A percentile compares a stretch with the other conserved stretches of the same genome.
Evolutionary conservation across 2,329 filamentous ascomycete genomes (phyloP).

Genomic region (Neoscytalidium dimidiatum): DNA sequence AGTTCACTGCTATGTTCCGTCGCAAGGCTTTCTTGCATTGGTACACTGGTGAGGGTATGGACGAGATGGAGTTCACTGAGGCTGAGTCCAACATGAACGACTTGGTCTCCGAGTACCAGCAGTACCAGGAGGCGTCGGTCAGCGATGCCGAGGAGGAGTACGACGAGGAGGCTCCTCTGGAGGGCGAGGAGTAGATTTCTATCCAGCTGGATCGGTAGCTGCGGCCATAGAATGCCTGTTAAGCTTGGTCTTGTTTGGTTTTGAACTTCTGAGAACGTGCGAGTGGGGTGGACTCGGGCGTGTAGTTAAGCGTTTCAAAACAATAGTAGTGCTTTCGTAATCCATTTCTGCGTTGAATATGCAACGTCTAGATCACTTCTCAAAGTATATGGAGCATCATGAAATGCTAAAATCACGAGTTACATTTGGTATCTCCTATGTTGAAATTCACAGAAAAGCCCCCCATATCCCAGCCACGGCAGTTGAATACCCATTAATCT

Average conservation of each 20-base stretch:
- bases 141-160: conserved; percentile 98
- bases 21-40: conserved; percentile 99
- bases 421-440: conserved; percentile 12
- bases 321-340: conserved; percentile 18
- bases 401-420: background rate
- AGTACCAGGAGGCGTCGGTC: conserved; percentile 98
- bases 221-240: background rate
- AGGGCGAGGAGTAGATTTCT: conserved; percentile 61
- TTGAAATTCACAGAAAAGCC: background rate
- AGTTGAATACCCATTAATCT: conserved; percentile 14
- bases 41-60: conserved; percentile 99
- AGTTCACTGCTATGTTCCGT: conserved; percentile 99
- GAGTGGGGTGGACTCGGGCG: conserved; percentile 12
- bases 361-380: background rate
- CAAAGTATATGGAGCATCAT: too few species aligned
- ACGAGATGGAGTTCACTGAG: conserved; percentile 99
- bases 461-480: background rate
- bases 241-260: conserved; percentile 5
- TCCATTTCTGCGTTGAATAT: conserved; percentile 12
- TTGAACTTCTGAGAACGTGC: conserved; percentile 14
- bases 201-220: background rate
- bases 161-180: conserved; percentile 76
- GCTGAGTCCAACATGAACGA: conserved; percentile 99
- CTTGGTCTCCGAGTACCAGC: conserved; percentile 98
- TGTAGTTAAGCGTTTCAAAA: conserved; percentile 18